These are phyloP conservation scores for Xylaria sp. DNA, from an alignment of 2,329 filamentous ascomycete species.

Conservation along the genomic window DNA sequence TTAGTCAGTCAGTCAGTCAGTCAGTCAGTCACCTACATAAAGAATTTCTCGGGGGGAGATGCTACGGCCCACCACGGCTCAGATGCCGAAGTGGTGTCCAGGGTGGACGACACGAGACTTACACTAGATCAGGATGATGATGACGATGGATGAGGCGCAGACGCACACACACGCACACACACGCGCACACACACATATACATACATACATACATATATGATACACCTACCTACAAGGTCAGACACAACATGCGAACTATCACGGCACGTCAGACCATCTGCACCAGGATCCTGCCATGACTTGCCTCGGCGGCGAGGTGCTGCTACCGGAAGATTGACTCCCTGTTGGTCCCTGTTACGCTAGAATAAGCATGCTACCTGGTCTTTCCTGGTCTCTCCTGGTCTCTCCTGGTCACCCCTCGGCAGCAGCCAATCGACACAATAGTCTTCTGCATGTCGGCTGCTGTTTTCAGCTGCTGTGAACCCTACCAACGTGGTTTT, in stretches of 20 bases:
- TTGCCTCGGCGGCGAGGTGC: neutral
- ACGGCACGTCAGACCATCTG: conserved; percentile 3
- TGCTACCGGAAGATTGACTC: neutral
- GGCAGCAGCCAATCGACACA: conserved; percentile 35
- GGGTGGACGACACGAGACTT: neutral
- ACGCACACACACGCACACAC: neutral
- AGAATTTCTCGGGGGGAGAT: no score
- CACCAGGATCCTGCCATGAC: neutral
- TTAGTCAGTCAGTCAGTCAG: conserved; percentile 9
- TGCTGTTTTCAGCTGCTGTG: conserved; percentile 38
- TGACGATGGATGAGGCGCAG: neutral
- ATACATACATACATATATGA: neutral
- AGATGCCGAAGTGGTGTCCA: no score
- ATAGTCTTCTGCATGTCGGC: conserved; percentile 36
- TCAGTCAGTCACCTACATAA: no score
- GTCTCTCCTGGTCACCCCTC: conserved; percentile 19
- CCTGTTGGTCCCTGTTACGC: conserved; percentile 5
- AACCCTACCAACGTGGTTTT: conserved; percentile 33
- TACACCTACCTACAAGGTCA: conserved; percentile 9
- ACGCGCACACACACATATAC: neutral
- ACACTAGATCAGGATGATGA: neutral
- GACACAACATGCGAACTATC: conserved; percentile 17
- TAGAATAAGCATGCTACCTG: conserved; percentile 21
- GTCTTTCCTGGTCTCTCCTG: conserved; percentile 6
- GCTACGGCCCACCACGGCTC: no score